Base-by-base conservation (phyloP, 2,329 filamentous ascomycete species). In the Penicillium sp. region DNA sequence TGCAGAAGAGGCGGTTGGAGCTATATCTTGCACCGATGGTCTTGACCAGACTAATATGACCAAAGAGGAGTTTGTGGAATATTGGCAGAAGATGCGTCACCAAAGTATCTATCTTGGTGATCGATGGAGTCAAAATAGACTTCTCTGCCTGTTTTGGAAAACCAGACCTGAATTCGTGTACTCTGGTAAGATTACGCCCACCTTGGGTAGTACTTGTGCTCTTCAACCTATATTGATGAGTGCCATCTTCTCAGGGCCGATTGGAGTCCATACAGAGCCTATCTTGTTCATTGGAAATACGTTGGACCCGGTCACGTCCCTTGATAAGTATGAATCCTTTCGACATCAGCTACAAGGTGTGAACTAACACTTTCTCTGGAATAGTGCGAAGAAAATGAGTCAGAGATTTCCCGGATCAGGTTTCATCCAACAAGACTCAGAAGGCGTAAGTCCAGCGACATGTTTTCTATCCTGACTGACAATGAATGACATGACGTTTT, bases 291-390 rank as follows among this genome's bases (percentile, higher is more conserved):
- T 84, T 19, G 79, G 80, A 27, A 85, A 82, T 65, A 81, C 79
- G 0, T 75, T 79, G 35, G 84, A 86, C 59, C 84, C 84, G 0
- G 81, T 86, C 1, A 86, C 83, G 1, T 83, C 83, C 3, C 69
- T 85, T 21, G 11, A 52, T 54, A 62, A 59, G 59, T 63, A 62
- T 13, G 59, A 10, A 31, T 5, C 53, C 49, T 35, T 3, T 19
- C 35, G 58, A 21, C 54, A 23, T 3, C 13, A 31, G 5, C 13
- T 31, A 14, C 29, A 16, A 16, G 23, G 33, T 42, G 25, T 52
- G 29, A 43, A 31, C 10, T 56, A 31, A 43, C 44, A 55, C 31
- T 42, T 49, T 49, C 47, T 44, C 27, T 29, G 9, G 48, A 27
- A 1, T 47, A 62, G 60, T 19, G 60, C 60, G n/a, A 46, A 50